Evolutionary conservation across 805 yeast genomes (phyloP).

Genomic region (Schwanniomyces pseudopolymorphus): DNA sequence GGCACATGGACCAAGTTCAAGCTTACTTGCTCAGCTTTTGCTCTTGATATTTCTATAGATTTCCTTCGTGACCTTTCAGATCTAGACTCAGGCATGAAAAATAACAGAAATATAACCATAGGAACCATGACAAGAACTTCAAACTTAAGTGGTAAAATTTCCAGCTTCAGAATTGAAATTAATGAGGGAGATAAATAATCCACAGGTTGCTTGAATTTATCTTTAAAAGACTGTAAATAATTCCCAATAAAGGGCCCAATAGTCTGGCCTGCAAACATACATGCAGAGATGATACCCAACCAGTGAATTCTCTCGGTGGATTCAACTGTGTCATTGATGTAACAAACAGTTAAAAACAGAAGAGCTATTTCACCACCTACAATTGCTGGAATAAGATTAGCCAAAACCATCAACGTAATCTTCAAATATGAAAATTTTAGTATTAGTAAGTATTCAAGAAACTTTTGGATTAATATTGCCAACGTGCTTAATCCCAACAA

Average conservation of each 20-base stretch:
- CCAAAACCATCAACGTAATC: slow-evolving; percentile 38
- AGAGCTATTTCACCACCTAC: slow-evolving; percentile 66
- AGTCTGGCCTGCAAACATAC: slow-evolving; percentile 58
- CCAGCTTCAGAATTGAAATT: slow-evolving; percentile 9
- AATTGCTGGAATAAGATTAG: slow-evolving; percentile 45
- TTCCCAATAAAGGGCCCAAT: slow-evolving; percentile 66
- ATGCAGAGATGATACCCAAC: slow-evolving; percentile 60
- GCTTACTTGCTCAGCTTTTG: slow-evolving; percentile 3
- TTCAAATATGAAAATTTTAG: slow-evolving; percentile 25
- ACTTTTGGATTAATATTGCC: slow-evolving; percentile 19
- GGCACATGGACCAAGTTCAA: not conserved
- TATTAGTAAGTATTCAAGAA: slow-evolving; percentile 24
- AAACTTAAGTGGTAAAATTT: slow-evolving; percentile 32
- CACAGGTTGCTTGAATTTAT: not conserved
- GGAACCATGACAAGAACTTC: slow-evolving; percentile 18
- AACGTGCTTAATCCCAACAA: slow-evolving; percentile 20
- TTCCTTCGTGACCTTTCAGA: slow-evolving; percentile 52
- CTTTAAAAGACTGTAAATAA: slow-evolving; percentile 11
- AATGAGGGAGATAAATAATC: not conserved
- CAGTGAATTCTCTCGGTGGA: slow-evolving; percentile 56
- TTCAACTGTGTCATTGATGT: slow-evolving; percentile 71
- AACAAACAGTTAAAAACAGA: slow-evolving; percentile 62
- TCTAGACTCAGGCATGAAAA: slow-evolving; percentile 63
- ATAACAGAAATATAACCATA: slow-evolving; percentile 12
- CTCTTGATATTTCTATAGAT: slow-evolving; percentile 43